Percentiles rank a stretch among this genome's conserved stretches.
Evolutionary conservation across 306 rosid species (phyloP).

Genomic region (Astragalus glycyphyllos): DNA sequence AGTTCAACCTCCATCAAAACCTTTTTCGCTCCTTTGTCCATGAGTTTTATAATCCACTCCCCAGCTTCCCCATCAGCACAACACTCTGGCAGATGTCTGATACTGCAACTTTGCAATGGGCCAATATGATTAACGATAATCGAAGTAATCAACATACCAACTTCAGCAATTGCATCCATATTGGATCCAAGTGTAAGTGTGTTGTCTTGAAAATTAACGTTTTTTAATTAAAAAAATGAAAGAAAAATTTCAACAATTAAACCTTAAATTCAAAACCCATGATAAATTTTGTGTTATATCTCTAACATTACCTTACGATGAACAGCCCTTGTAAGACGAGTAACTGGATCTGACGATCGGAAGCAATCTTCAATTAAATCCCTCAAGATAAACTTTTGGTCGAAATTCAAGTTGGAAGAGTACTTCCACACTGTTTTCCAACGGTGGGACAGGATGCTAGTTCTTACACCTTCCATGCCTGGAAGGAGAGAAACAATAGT

Average conservation of each 20-base stretch:
- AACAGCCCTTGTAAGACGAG: neutral
- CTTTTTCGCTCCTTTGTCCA: neutral
- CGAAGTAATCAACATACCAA: neutral
- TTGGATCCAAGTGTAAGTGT: neutral
- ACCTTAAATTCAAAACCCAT: too few species aligned
- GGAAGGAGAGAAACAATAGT: neutral
- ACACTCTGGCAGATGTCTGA: neutral
- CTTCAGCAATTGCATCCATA: neutral
- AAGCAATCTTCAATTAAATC: neutral
- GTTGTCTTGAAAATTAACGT: too few species aligned
- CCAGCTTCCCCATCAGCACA: neutral
- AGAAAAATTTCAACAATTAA: too few species aligned
- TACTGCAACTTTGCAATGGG: neutral
- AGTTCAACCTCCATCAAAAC: neutral
- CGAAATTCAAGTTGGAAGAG: neutral
- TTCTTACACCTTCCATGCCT: neutral
- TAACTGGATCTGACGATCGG: too few species aligned
- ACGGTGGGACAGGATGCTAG: neutral
- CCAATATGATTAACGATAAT: neutral
- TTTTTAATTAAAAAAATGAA: too few species aligned
- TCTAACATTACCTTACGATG: neutral
- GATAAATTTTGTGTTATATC: neutral
- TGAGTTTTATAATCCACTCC: neutral
- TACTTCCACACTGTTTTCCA: neutral
- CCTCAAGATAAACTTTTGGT: neutral